Base-by-base conservation (phyloP, 176 grass and related monocot species). In the Saccharum officinarum region DNA sequence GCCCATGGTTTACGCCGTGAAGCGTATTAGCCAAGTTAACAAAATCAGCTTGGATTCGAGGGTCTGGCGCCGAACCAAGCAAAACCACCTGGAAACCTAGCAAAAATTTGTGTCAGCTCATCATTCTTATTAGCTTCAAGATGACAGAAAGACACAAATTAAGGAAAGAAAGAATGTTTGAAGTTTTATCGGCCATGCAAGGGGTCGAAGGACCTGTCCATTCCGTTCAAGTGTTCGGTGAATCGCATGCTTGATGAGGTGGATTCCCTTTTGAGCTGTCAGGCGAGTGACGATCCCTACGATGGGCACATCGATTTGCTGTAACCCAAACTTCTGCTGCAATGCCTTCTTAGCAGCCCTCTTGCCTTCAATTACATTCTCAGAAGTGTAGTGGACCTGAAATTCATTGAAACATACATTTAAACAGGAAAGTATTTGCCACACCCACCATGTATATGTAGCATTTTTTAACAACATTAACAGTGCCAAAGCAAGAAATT, bases 181-280 rank as follows among this genome's bases (percentile, higher is more conserved):
- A 39, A 40, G 20, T 60, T 71, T 41, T 61, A 86, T 86, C 50
- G 88, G 76, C 5, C 54, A 49, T 75, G 67, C n/a, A 55, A 85
- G 47, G 20, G 18, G 25, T 61, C n/a, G 0, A 42, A 8, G 37
- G 42, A 94, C 97, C 97, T 98, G 97, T 30, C 97, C 91, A 54
- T 92, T 80, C 31, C 70, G 84, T 52, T 95, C 97, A 16, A 98
- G 89, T 40, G 92, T 81, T 70, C 71, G 83, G 8, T n/a, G 40
- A 68, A 99, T 92, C 16, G 92, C 92, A 71, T 99, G 97, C 65
- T 96, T 96, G 70, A 99, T 96, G 39, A 99, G 97, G 82, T 99
- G 93, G 82, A 99, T 92, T 85, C 97, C 93, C 90, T 99, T 96
- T 82, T 99, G 97, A 28, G 91, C 92, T 55, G 97, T 99, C 73